These are phyloP conservation scores for Cercospora janseana DNA, from an alignment of 2,329 filamentous ascomycete species.

Conservation along the genomic window DNA sequence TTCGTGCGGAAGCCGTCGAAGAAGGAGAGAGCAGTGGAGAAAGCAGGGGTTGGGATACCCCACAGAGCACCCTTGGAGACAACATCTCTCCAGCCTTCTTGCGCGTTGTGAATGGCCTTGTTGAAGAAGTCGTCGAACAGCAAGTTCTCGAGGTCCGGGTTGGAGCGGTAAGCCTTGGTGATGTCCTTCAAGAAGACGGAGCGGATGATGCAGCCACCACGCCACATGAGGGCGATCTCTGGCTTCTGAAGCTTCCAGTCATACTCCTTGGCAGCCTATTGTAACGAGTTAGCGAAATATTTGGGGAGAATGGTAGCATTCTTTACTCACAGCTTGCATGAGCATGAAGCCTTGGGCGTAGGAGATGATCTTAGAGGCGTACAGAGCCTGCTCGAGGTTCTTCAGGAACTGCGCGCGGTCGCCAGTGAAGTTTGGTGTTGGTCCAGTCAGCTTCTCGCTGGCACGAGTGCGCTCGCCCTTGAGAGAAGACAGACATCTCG, in stretches of 20 bases:
- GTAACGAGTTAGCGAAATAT: constrained; percentile 12
- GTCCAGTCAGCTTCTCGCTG: constrained; percentile 73
- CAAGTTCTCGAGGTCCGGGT: constrained; percentile 95
- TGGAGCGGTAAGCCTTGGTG: constrained; percentile 89
- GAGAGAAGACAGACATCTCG: constrained; percentile 88
- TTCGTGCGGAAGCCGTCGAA: constrained; percentile 98
- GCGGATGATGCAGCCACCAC: constrained; percentile 98
- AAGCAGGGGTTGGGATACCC: constrained; percentile 93
- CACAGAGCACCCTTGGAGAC: constrained; percentile 88
- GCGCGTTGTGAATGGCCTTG: constrained; percentile 95
- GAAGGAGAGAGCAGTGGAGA: constrained; percentile 96
- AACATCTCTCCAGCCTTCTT: constrained; percentile 83
- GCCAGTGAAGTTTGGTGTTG: constrained; percentile 76
- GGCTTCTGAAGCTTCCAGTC: constrained; percentile 99
- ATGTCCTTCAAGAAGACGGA: constrained; percentile 99
- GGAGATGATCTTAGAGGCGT: constrained; percentile 99
- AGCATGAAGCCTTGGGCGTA: constrained; percentile 99
- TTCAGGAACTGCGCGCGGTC: constrained; percentile 91
- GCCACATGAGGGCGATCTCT: constrained; percentile 99
- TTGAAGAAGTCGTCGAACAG: constrained; percentile 99
- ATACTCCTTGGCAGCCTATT: constrained; percentile 89
- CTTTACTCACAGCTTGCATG: constrained; percentile 80
- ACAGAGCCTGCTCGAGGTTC: constrained; percentile 97
- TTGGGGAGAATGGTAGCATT: neutral
- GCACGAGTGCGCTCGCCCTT: constrained; percentile 90